phyloP scores from a whole-genome alignment of 495 filamentous ascomycete genomes.

The Astrothelium macrocarpum region DNA sequence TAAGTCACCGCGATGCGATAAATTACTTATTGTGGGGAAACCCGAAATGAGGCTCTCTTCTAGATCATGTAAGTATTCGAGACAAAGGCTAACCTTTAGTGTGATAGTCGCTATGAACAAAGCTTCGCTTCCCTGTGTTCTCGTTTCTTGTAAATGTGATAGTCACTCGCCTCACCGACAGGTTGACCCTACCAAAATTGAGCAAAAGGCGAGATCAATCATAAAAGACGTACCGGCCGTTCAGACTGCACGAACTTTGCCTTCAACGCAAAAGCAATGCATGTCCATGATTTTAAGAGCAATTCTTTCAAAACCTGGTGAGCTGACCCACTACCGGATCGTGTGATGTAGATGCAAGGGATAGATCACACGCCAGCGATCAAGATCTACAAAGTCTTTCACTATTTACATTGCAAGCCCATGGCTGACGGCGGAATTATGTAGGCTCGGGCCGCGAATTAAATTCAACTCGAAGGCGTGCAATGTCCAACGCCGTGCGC shows the following conservation, averaged over 20 bases:
- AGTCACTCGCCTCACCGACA: conserved; percentile 21
- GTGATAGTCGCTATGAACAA: conserved; percentile 19
- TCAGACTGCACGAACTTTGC: conserved; percentile 58
- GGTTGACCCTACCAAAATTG: conserved; percentile 50
- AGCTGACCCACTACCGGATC: background rate
- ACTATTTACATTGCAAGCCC: background rate
- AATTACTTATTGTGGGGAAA: background rate
- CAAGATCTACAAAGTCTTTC: background rate
- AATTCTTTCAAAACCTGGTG: conserved; percentile 44
- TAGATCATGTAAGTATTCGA: background rate
- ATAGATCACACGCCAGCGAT: background rate
- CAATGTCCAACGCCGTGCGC: conserved; percentile 31
- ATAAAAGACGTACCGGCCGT: conserved; percentile 57
- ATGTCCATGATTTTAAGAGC: conserved; percentile 65
- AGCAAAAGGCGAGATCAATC: conserved; percentile 42
- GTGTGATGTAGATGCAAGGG: background rate
- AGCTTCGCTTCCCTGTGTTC: conserved; percentile 17
- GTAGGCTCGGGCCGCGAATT: conserved; percentile 13
- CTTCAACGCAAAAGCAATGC: conserved; percentile 68
- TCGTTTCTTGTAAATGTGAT: conserved; percentile 22
- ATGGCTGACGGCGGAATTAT: conserved; percentile 11
- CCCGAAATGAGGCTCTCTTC: background rate
- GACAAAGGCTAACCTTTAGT: background rate
- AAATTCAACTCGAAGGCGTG: conserved; percentile 20
- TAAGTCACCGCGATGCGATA: conserved; percentile 40